Conservation (phyloP, 257 asterid genomes). For the Gentiana dahurica region DNA sequence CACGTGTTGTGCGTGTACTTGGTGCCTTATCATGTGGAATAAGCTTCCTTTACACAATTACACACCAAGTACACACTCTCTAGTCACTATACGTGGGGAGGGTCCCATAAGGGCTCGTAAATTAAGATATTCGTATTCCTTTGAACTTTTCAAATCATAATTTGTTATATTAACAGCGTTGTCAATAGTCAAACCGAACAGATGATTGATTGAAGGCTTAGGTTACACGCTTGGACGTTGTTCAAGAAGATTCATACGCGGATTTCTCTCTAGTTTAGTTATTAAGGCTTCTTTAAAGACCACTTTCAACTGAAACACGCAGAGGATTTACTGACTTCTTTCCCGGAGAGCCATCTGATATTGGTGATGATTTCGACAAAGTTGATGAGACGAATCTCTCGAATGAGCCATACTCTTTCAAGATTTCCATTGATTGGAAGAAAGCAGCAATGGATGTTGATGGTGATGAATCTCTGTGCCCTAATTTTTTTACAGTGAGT, state of each 20-base stretch:
- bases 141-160: not conserved
- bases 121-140: not conserved
- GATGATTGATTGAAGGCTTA: not conserved
- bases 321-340: not conserved
- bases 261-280: too few relatives aligned
- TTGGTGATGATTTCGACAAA: slow-evolving; percentile 28
- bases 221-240: too few relatives aligned
- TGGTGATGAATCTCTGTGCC: too few relatives aligned
- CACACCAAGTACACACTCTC: not conserved
- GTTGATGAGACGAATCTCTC: slow-evolving; percentile 4
- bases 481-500: too few relatives aligned
- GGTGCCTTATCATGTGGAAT: too few relatives aligned
- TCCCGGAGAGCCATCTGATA: slow-evolving; percentile 26
- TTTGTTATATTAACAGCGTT: not conserved
- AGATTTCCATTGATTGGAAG: not conserved
- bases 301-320: too few relatives aligned
- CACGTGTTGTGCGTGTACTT: too few relatives aligned
- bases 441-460: not conserved
- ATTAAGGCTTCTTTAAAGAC: too few relatives aligned
- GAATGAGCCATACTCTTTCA: too few relatives aligned
- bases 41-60: too few relatives aligned
- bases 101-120: too few relatives aligned
- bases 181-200: not conserved
- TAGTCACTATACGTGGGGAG: not conserved
- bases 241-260: too few relatives aligned